phyloP scores from a whole-genome alignment of 2,329 filamentous ascomycete species.

The Camptophora hylomeconis region DNA sequence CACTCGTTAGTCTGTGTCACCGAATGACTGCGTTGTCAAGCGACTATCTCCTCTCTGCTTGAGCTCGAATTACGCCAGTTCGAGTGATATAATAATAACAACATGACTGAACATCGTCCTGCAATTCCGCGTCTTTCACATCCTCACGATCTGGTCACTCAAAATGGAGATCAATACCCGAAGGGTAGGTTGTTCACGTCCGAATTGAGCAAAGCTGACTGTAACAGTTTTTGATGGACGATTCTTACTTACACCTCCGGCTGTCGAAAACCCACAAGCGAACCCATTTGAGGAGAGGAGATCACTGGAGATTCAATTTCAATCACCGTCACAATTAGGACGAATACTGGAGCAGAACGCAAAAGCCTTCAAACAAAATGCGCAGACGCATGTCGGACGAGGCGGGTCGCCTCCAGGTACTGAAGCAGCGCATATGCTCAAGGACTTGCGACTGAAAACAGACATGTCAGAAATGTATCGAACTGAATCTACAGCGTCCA shows the following conservation, averaged over 20 bases:
- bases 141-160: too few relatives aligned
- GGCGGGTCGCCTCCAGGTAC: conserved; percentile 2
- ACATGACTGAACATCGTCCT: too few relatives aligned
- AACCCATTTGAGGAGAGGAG: conserved; percentile 6
- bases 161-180: too few relatives aligned
- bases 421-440: conserved; percentile 11
- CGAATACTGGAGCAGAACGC: conserved; percentile 9
- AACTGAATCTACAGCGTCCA: conserved; percentile 10
- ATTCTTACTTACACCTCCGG: conserved; percentile 2
- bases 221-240: neutral
- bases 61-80: too few relatives aligned
- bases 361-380: conserved; percentile 12
- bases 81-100: too few relatives aligned
- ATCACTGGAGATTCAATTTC: neutral
- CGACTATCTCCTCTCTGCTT: too few relatives aligned
- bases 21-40: too few relatives aligned
- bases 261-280: conserved; percentile 9
- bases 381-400: conserved; percentile 5
- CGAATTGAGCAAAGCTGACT: conserved; percentile 1
- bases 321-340: neutral
- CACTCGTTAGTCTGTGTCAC: too few relatives aligned
- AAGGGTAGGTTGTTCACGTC: neutral
- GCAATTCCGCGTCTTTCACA: too few relatives aligned
- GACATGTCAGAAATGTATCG: conserved; percentile 10
- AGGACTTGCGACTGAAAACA: conserved; percentile 16